phyloP scores from a whole-genome alignment of 768 basidiomycete genomes.

The Tremella mesenterica region DNA sequence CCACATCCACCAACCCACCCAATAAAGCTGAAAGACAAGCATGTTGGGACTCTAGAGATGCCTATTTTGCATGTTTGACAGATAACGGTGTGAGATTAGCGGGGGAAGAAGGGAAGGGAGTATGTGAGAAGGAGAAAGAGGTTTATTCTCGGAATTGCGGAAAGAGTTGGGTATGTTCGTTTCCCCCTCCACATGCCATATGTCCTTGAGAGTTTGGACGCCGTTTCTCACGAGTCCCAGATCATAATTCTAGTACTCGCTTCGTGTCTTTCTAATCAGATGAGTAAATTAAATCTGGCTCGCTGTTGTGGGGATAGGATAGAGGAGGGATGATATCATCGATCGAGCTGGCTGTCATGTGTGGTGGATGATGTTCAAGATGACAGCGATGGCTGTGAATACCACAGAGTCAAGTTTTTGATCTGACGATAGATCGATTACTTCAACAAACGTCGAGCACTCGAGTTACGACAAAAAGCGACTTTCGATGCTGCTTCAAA shows the following conservation, averaged over 20 bases:
- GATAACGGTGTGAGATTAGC: slow-evolving; percentile 59
- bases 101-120: slow-evolving; percentile 53
- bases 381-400: not conserved
- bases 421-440: slow-evolving; percentile 66
- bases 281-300: no score
- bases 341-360: not conserved
- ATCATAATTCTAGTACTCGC: no score
- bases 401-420: not conserved
- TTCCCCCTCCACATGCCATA: not conserved
- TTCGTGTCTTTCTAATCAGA: no score
- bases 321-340: not conserved
- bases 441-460: slow-evolving; percentile 80
- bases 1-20: slow-evolving; percentile 32
- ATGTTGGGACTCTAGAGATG: slow-evolving; percentile 80
- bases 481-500: slow-evolving; percentile 37
- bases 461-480: slow-evolving; percentile 45
- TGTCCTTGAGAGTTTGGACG: no score
- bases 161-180: slow-evolving; percentile 43
- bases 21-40: slow-evolving; percentile 61
- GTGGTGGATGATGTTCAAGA: not conserved
- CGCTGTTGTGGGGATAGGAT: no score
- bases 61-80: slow-evolving; percentile 79
- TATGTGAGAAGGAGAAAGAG: slow-evolving; percentile 55
- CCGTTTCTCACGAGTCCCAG: no score
- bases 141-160: slow-evolving; percentile 54